These are phyloP conservation scores for Brachypodium distachyon DNA, from an alignment of 202 grass and related monocot species.

Conservation along the genomic window DNA sequence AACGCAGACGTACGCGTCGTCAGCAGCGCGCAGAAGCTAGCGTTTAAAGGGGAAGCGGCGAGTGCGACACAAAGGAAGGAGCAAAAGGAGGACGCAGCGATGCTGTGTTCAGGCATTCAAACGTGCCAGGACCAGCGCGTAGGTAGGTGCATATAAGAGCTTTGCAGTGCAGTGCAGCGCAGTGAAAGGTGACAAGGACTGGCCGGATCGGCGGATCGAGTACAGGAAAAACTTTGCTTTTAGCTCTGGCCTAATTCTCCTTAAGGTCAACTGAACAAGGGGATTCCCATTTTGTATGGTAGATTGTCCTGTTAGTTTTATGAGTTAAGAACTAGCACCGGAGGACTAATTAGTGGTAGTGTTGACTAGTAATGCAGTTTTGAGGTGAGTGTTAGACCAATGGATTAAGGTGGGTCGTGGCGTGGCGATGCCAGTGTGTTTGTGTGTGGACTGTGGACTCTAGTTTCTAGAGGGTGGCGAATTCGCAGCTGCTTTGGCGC, in stretches of 20 bases:
- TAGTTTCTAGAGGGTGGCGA: slow-evolving; percentile 3
- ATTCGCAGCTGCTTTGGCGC: slow-evolving; percentile 33
- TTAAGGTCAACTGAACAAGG: neutral
- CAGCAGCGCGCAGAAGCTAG: neutral
- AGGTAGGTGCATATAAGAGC: neutral
- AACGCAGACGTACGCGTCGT: no score
- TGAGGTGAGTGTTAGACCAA: neutral
- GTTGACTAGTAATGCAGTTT: slow-evolving; percentile 7
- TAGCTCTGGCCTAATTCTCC: neutral
- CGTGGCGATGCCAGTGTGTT: no score
- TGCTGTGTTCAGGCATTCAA: slow-evolving; percentile 31
- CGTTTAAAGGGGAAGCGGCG: slow-evolving; percentile 36
- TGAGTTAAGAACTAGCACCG: neutral
- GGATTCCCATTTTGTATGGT: neutral
- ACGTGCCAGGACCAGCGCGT: slow-evolving; percentile 17
- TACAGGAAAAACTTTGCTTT: neutral
- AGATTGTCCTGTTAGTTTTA: neutral
- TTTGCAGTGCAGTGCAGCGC: neutral
- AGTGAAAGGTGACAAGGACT: slow-evolving; percentile 1
- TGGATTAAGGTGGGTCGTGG: neutral
- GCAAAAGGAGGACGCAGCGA: slow-evolving; percentile 18
- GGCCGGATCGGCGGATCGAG: no score
- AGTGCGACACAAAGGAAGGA: slow-evolving; percentile 47
- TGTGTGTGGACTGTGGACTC: no score
- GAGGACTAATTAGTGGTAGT: neutral